phyloP scores from a whole-genome alignment of 176 grass and related monocot species.

The Oryza longistaminata region DNA sequence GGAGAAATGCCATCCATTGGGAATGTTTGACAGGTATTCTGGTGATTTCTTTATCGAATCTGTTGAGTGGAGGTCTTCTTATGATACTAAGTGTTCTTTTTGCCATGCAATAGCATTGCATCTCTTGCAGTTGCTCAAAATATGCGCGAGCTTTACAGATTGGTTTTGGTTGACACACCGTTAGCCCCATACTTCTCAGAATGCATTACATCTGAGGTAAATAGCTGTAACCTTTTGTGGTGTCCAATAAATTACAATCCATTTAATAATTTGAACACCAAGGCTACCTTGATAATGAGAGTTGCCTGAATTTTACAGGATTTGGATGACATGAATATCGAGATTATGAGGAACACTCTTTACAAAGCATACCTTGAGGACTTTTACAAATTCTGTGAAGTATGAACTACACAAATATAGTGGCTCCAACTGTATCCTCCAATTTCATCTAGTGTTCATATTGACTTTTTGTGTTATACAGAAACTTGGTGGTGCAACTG shows the following conservation, averaged over 20 bases:
- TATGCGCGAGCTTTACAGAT: conserved; percentile 98
- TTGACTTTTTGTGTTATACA: conserved; percentile 39
- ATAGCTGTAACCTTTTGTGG: conserved; percentile 3
- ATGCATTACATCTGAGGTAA: conserved; percentile 98
- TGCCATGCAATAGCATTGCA: conserved; percentile 69
- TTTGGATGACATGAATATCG: conserved; percentile 99
- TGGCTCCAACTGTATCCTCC: neutral
- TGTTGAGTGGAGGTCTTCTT: conserved; percentile 3
- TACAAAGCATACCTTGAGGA: conserved; percentile 99
- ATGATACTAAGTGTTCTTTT: conserved; percentile 32
- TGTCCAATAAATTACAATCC: neutral
- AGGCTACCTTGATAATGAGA: conserved; percentile 24
- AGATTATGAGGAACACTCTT: conserved; percentile 99
- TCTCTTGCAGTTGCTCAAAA: conserved; percentile 97
- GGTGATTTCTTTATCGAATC: conserved; percentile 5
- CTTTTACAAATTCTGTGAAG: conserved; percentile 93
- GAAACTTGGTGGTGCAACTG: conserved; percentile 96
- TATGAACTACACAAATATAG: conserved; percentile 31
- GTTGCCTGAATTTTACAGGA: conserved; percentile 56
- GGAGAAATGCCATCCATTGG: conserved; percentile 98
- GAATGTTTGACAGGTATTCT: conserved; percentile 99
- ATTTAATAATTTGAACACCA: conserved; percentile 9
- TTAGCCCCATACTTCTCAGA: conserved; percentile 97
- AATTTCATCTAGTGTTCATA: conserved; percentile 15
- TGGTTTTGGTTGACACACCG: conserved; percentile 94